Conservation (phyloP, 1,284 basidiomycete genomes). For the Polyporus tsugae region DNA sequence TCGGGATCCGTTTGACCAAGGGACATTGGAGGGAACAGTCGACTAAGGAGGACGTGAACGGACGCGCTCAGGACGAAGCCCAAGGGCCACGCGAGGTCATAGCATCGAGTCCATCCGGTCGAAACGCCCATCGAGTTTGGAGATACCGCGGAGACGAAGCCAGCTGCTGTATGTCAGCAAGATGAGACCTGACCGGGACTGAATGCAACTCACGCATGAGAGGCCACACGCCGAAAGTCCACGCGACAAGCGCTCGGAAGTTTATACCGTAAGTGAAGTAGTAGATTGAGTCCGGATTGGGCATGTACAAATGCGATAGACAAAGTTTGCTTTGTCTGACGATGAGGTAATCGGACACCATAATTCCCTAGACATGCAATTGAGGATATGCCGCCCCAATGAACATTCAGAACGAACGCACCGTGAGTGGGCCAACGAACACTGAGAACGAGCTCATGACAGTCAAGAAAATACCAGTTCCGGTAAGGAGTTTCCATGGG, state of each 20-base stretch:
- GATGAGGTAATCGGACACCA: conserved; percentile 35
- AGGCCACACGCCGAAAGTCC: conserved; percentile 33
- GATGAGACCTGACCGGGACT: not conserved
- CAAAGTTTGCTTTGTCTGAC: conserved; percentile 30
- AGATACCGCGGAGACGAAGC: conserved; percentile 33
- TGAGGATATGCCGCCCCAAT: not conserved
- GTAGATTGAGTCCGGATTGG: conserved; percentile 30
- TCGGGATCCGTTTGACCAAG: conserved; percentile 24
- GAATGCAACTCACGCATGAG: conserved; percentile 28
- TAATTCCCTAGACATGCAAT: conserved; percentile 21
- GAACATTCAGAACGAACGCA: not conserved
- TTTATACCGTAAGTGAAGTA: conserved; percentile 35
- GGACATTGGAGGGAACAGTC: conserved; percentile 20
- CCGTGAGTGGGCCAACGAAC: conserved; percentile 35
- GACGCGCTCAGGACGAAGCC: conserved; percentile 30
- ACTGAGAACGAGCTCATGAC: conserved; percentile 35
- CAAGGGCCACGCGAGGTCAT: conserved; percentile 34
- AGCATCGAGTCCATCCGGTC: conserved; percentile 27
- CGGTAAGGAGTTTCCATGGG: conserved; percentile 35
- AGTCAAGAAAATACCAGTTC: conserved; percentile 32
- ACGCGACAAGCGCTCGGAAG: conserved; percentile 32
- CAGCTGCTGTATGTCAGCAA: conserved; percentile 15
- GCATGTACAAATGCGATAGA: conserved; percentile 35
- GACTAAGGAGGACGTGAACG: conserved; percentile 23
- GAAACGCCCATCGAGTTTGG: conserved; percentile 17